Evolutionary conservation across 306 rosid species (phyloP).

Genomic region (Inga leiocalycina): DNA sequence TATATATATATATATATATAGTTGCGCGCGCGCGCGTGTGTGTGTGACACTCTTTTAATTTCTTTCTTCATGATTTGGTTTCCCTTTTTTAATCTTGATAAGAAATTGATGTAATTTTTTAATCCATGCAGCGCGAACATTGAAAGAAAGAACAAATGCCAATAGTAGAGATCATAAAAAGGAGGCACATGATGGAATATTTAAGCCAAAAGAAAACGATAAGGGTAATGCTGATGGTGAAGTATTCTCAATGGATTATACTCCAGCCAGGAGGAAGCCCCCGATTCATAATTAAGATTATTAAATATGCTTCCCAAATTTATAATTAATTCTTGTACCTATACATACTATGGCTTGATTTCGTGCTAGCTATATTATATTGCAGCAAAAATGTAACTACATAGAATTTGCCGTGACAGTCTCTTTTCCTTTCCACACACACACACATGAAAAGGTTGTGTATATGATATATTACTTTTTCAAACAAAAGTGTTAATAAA

Average conservation of each 20-base stretch:
- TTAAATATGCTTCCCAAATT: slow-evolving; percentile 12
- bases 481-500: no score
- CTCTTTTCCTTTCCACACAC: not conserved
- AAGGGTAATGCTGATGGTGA: slow-evolving; percentile 34
- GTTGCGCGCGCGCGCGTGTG: not conserved
- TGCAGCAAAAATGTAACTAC: not conserved
- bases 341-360: not conserved
- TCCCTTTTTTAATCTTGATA: not conserved
- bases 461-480: not conserved
- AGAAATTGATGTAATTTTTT: slow-evolving; percentile 8
- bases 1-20: slow-evolving; percentile 26
- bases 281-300: slow-evolving; percentile 75
- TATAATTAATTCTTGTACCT: not conserved
- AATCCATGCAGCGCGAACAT: slow-evolving; percentile 47
- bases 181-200: slow-evolving; percentile 35
- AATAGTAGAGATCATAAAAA: slow-evolving; percentile 3
- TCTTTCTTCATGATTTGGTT: not conserved
- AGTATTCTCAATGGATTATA: slow-evolving; percentile 75
- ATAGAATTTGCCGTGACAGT: not conserved
- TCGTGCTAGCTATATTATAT: not conserved
- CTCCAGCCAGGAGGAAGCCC: slow-evolving; percentile 80
- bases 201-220: slow-evolving; percentile 43
- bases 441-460: not conserved
- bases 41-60: not conserved
- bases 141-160: slow-evolving; percentile 42